phyloP scores from a whole-genome alignment of 2,329 filamentous ascomycete genomes.

The Monilinia laxa region DNA sequence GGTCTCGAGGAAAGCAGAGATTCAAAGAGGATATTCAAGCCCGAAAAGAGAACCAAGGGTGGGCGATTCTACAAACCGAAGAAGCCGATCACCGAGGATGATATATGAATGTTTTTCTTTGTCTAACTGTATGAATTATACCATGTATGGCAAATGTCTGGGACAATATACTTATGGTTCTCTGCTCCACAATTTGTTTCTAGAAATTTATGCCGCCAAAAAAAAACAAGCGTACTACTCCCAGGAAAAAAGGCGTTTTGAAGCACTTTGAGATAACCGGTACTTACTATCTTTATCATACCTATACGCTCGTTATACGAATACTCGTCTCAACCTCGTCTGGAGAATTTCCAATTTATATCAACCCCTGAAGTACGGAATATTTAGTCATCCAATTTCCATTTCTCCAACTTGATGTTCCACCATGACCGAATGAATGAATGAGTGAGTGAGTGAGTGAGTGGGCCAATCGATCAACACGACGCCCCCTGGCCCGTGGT shows the following conservation, averaged over 20 bases:
- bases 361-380: slow-evolving; percentile 14
- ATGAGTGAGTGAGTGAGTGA: background rate
- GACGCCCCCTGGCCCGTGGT: slow-evolving; percentile 7
- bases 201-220: background rate
- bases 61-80: slow-evolving; percentile 41
- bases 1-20: slow-evolving; percentile 36
- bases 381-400: slow-evolving; percentile 12
- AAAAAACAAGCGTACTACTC: background rate
- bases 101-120: slow-evolving; percentile 26
- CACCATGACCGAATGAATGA: slow-evolving; percentile 8
- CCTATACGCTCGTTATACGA: background rate
- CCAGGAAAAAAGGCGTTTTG: background rate
- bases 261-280: background rate
- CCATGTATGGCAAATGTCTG: slow-evolving; percentile 3
- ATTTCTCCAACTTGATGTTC: slow-evolving; percentile 1
- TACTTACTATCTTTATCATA: too few species aligned
- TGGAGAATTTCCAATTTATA: slow-evolving; percentile 13
- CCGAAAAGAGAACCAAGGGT: slow-evolving; percentile 41
- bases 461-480: slow-evolving; percentile 17
- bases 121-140: slow-evolving; percentile 1
- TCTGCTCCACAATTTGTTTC: slow-evolving; percentile 15
- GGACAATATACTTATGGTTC: background rate
- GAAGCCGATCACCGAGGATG: slow-evolving; percentile 39
- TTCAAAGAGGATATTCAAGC: slow-evolving; percentile 29
- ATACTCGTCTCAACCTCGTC: background rate